A percentile compares a stretch with the other conserved stretches of the same genome.
Evolutionary conservation across 352 stramenopile species (phyloP).

Genomic region (Phytophthora europaea): DNA sequence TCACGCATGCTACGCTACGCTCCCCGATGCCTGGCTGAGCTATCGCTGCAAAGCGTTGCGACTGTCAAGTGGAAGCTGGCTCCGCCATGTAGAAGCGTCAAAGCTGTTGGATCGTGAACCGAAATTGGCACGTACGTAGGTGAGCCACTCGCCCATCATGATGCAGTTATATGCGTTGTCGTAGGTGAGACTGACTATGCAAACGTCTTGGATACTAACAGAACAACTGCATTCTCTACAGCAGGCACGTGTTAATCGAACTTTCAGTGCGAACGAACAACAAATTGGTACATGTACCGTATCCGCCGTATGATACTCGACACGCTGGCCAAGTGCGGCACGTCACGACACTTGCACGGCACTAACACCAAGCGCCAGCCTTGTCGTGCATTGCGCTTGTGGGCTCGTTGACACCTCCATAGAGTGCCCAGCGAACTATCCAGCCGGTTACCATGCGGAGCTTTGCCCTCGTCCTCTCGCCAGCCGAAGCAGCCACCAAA

Average conservation of each 20-base stretch:
- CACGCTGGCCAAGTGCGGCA: neutral
- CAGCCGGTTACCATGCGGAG: conserved; percentile 19
- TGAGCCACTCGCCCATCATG: conserved; percentile 26
- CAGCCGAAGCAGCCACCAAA: conserved; percentile 21
- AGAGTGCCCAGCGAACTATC: conserved; percentile 29
- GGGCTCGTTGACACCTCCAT: conserved; percentile 36
- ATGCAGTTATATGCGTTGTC: conserved; percentile 20
- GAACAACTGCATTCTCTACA: neutral
- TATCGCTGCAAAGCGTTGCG: conserved; percentile 24
- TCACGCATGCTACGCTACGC: neutral
- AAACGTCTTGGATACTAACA: neutral
- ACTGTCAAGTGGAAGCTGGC: conserved; percentile 21
- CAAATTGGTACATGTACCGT: conserved; percentile 1
- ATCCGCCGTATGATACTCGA: conserved; percentile 8
- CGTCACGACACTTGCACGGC: conserved; percentile 20
- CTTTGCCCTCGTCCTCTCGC: conserved; percentile 39
- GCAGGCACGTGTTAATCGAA: conserved; percentile 23
- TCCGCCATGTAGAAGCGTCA: conserved; percentile 30
- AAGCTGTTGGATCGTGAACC: conserved; percentile 34
- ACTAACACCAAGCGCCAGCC: conserved; percentile 34
- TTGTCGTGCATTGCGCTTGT: conserved; percentile 41
- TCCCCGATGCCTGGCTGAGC: conserved; percentile 11
- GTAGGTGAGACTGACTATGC: conserved; percentile 13
- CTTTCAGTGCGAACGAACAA: conserved; percentile 19
- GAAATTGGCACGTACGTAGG: conserved; percentile 19